Percentiles rank a stretch among this genome's conserved stretches.
These are phyloP conservation scores for Coemansia sp. DNA, from an alignment of 192 early-diverging fungal species.

Conservation along the genomic window DNA sequence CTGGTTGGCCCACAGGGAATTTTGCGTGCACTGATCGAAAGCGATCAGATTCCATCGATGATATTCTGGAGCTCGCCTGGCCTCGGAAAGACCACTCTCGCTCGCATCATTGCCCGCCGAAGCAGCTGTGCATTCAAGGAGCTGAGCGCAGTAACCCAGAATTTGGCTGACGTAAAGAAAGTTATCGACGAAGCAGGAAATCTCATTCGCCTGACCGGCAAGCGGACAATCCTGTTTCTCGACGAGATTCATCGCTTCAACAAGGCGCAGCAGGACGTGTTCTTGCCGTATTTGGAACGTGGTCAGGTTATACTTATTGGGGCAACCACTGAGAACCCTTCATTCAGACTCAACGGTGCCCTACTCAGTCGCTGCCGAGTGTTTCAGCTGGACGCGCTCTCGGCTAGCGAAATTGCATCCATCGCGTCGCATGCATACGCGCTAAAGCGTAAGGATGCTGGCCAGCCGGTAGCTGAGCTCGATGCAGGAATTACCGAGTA, in stretches of 20 bases:
- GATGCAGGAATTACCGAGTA: constrained; percentile 31
- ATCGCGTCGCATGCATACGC: constrained; percentile 62
- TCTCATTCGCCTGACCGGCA: constrained; percentile 54
- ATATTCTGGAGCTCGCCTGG: constrained; percentile 74
- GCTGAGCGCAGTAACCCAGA: constrained; percentile 58
- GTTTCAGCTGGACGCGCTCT: constrained; percentile 68
- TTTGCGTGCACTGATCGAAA: constrained; percentile 62
- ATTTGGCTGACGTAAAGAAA: constrained; percentile 62
- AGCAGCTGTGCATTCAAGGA: constrained; percentile 45
- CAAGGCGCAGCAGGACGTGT: constrained; percentile 84
- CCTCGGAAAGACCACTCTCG: constrained; percentile 62
- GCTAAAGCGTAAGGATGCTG: constrained; percentile 53
- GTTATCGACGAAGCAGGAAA: constrained; percentile 69
- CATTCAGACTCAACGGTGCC: constrained; percentile 79
- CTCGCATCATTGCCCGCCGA: constrained; percentile 55
- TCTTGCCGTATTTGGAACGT: constrained; percentile 75
- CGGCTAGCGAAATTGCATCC: constrained; percentile 54
- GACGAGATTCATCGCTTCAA: constrained; percentile 92
- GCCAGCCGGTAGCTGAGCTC: constrained; percentile 22
- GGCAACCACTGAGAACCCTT: constrained; percentile 81
- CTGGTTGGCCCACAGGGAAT: constrained; percentile 65
- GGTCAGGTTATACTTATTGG: constrained; percentile 69
- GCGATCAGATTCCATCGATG: constrained; percentile 69
- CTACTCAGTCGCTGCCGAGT: constrained; percentile 77
- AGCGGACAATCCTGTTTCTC: constrained; percentile 72